Conservation (phyloP, 2,329 filamentous ascomycete species). For the Trichoderma semiorbis region DNA sequence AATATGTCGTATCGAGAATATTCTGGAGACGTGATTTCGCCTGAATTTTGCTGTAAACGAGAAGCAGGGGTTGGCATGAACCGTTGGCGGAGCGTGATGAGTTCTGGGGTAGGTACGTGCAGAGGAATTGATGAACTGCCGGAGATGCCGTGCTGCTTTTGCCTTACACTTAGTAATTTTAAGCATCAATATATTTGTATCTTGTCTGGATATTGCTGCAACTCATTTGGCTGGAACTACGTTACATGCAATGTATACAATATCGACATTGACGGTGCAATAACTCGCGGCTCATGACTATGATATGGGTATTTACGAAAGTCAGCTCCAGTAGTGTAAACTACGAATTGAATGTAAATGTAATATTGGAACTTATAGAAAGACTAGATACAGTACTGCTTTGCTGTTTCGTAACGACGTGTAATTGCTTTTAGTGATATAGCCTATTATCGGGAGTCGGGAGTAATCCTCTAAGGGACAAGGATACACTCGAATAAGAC, state of each 20-base stretch:
- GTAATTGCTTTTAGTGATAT: not conserved
- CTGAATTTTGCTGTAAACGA: not conserved
- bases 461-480: not conserved
- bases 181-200: not conserved
- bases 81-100: not conserved
- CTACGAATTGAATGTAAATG: not conserved
- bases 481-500: not conserved
- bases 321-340: rapidly evolving
- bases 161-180: not conserved
- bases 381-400: not conserved
- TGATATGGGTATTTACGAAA: not conserved
- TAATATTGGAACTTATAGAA: not conserved
- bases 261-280: not conserved
- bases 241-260: not conserved
- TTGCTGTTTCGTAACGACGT: not conserved
- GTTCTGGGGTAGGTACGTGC: not conserved
- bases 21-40: not conserved
- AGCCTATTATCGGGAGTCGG: not conserved
- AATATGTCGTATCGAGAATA: not conserved
- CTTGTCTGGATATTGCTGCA: too few species aligned
- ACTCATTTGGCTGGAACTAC: not conserved
- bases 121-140: not conserved
- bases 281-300: too few species aligned
- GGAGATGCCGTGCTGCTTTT: not conserved
- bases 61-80: not conserved